Conservation (phyloP, 2,329 filamentous ascomycete species). For the Penicillium sp. region DNA sequence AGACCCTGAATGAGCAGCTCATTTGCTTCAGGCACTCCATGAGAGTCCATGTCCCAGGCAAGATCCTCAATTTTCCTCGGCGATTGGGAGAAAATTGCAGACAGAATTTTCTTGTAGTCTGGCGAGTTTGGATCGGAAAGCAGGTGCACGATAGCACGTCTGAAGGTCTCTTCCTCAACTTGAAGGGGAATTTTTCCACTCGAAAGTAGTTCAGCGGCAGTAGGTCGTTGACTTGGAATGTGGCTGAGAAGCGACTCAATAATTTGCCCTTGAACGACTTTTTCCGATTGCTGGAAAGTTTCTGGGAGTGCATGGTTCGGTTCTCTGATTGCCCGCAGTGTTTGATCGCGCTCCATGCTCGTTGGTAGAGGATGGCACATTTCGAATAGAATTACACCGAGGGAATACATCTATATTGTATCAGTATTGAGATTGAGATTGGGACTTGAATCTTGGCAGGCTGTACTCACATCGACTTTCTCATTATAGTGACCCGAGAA, state of each 20-base stretch:
- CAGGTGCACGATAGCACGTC: conserved; percentile 75
- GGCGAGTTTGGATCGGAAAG: conserved; percentile 74
- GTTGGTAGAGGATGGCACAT: conserved; percentile 73
- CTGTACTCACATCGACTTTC: conserved; percentile 76
- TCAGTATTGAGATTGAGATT: conserved; percentile 8
- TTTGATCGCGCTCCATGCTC: conserved; percentile 61
- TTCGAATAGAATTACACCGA: conserved; percentile 97
- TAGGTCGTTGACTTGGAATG: conserved; percentile 77
- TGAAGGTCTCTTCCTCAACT: conserved; percentile 88
- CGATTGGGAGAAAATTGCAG: conserved; percentile 74
- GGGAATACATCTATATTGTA: conserved; percentile 74
- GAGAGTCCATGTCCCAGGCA: conserved; percentile 68
- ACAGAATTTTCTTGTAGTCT: conserved; percentile 85
- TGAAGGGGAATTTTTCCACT: conserved; percentile 85
- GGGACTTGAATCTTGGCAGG: not conserved
- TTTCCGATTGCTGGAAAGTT: conserved; percentile 70
- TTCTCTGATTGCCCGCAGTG: conserved; percentile 68
- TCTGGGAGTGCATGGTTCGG: conserved; percentile 66
- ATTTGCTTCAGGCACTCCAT: conserved; percentile 50
- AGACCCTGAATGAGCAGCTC: conserved; percentile 66
- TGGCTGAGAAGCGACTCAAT: conserved; percentile 78
- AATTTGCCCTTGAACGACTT: conserved; percentile 68
- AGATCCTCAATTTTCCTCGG: conserved; percentile 78
- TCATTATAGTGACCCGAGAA: conserved; percentile 77
- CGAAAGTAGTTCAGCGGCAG: conserved; percentile 75